Evolutionary conservation across 345 rosid genomes (phyloP), one percentile per base, ranked within the genome.

Genomic region (Gossypium australe): DNA sequence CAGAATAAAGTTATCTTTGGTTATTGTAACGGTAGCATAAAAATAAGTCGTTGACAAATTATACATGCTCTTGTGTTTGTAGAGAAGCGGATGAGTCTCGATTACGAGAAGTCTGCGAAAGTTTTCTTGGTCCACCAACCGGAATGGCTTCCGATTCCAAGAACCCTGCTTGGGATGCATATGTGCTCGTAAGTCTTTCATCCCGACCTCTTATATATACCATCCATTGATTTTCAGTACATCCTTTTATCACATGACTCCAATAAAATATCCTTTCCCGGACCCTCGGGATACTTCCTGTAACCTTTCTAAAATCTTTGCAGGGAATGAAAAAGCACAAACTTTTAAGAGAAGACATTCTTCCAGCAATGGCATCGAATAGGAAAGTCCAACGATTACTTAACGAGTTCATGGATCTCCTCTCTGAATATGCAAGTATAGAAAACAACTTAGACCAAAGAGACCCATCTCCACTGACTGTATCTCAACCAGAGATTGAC

Each of bases 11-110:
- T 3, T 63, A 24, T 38, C 24, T 63, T 22, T 4, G 43, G 41
- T 7, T 48, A 49, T 68, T 9, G 38, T 20, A 57, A 9, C 3
- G 2, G 9, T 14, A 67, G 29, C 24, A 44, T 22, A 20, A 49
- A 14, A 49, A 29, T 9, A 16, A 69, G 18, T 69, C 2, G 11
- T 51, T 51, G 22, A 68, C 24, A 27, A 69, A 51, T 13, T 34
- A 56, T 66, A 17, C 64, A 7, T 61, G 60, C 63, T 27, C 16
- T 59, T 48, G 65, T 75, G 72, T 63, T 69, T 84, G 77, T 88
- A 93, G 98, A 83, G 99, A 96, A 86, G 89, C 97, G 53, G 99
- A 96, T 53, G 99, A 96, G 75, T 93, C 97, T 29, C 92, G 98
- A 56, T 79, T 96, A 77, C 87, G 97, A 66, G 99, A 96, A 87